Base-by-base conservation (phyloP, 495 filamentous ascomycete genomes). In the Saxispiralis lemnorum region DNA sequence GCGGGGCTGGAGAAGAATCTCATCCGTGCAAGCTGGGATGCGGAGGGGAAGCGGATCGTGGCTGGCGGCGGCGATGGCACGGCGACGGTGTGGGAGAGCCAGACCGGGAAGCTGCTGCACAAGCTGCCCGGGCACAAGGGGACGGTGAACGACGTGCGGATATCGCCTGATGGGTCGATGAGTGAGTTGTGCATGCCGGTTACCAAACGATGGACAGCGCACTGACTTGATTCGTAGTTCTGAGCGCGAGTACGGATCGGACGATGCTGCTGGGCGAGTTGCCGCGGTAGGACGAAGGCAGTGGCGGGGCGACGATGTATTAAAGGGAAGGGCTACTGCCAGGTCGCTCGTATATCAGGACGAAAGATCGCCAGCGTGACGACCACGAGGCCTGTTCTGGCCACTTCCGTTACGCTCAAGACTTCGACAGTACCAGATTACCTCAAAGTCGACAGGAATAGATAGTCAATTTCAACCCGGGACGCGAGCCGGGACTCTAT, bases 41-140 rank as follows among this genome's bases (percentile, higher is more conserved):
- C 70, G n/a, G 70, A 75, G 35, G 89, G 89, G 11, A 78, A 83
- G 56, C 83, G 72, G 63, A 81, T 99, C 46, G 86, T 77, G 2
- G 82, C 83, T 0, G 92, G 88, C 4, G 82, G 86, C 42, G 86
- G 87, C 11, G 89, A 99, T 58, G 75, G 83, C 16, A 93, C 73
- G 35, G 86, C 83, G 16, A 78, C 92, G 3, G 76, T 99, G 9
- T 99, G 89, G 89, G 85, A 87, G 19, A 70, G 63, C 18, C 74
- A 79, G 50, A 76, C 71, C 6, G 84, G 78, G 31, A 96, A 89
- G 63, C 62, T 99, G 46, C 58, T 93, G 36, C 92, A 94, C 64
- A 95, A 95, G 59, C 66, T 99, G 39, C 89, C 89, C 0, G 89
- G 89, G 0, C 89, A 99, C 55, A 88, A 86, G 59, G 89, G 92